Percentiles rank a stretch among this genome's conserved stretches.
These are phyloP conservation scores for Solioccasus polychromus DNA, from an alignment of 768 basidiomycete species.

Conservation along the genomic window DNA sequence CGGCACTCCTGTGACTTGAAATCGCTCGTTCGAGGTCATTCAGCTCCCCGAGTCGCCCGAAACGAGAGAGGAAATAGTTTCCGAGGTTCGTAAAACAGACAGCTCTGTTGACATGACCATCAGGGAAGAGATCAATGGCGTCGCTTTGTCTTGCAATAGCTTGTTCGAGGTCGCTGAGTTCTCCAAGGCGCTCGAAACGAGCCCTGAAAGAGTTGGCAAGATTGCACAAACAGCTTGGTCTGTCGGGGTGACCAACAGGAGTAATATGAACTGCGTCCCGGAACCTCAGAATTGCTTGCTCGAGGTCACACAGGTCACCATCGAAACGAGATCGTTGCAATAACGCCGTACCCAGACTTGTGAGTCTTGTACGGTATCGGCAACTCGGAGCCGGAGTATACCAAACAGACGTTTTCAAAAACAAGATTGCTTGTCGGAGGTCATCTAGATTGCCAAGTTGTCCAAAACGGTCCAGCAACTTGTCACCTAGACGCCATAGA, in stretches of 20 bases:
- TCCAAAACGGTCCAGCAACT: neutral
- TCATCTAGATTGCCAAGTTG: neutral
- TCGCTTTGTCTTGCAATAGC: neutral
- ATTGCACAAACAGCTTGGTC: neutral
- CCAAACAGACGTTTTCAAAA: neutral
- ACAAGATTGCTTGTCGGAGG: slow-evolving; percentile 5
- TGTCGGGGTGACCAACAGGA: neutral
- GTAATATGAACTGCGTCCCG: neutral
- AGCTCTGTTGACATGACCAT: neutral
- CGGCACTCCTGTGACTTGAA: neutral
- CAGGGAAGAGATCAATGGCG: neutral
- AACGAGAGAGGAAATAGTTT: neutral
- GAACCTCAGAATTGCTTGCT: neutral
- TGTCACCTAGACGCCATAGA: neutral
- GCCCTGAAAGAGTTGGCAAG: neutral
- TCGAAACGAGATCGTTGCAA: slow-evolving; percentile 4
- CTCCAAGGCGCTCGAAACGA: neutral
- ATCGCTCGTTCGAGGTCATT: slow-evolving; percentile 4
- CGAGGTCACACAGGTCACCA: neutral
- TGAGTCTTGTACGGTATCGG: neutral
- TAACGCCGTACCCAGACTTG: neutral
- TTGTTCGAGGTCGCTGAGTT: slow-evolving; percentile 4
- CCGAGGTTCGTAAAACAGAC: neutral
- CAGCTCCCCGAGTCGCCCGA: neutral
- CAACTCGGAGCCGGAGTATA: neutral